A percentile compares a stretch with the other conserved stretches of the same genome.
phyloP scores from a whole-genome alignment of 768 basidiomycete genomes.

The Tylopilus sp. region DNA sequence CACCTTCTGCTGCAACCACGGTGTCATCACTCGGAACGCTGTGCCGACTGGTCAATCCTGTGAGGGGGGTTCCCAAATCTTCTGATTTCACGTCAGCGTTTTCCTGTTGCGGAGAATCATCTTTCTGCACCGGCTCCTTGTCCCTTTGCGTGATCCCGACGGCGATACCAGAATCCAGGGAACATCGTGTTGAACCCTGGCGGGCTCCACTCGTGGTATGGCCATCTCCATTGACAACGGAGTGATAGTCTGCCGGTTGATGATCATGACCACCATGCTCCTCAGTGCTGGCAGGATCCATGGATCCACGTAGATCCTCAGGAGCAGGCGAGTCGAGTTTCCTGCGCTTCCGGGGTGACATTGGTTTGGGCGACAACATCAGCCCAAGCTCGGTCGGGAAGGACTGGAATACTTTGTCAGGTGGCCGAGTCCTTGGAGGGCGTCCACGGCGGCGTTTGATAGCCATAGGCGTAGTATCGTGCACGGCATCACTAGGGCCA shows the following conservation, averaged over 20 bases:
- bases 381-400: constrained; percentile 5
- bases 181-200: constrained; percentile 1
- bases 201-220: constrained; percentile 16
- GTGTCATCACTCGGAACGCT: constrained; percentile 61
- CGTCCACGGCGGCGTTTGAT: constrained; percentile 36
- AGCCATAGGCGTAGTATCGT: background rate
- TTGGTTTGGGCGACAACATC: constrained; percentile 15
- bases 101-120: constrained; percentile 8
- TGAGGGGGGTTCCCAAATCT: constrained; percentile 50
- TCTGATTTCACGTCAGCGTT: constrained; percentile 47
- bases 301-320: constrained; percentile 19
- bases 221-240: constrained; percentile 12
- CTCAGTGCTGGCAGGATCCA: constrained; percentile 1
- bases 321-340: constrained; percentile 37
- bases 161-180: background rate
- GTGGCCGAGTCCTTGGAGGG: constrained; percentile 24
- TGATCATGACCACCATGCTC: constrained; percentile 6
- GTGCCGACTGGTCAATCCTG: constrained; percentile 46
- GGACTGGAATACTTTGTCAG: constrained; percentile 5
- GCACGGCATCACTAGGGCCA: background rate
- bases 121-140: background rate
- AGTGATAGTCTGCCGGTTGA: background rate
- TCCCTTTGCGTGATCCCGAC: background rate
- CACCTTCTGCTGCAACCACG: constrained; percentile 38
- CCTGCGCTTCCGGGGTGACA: constrained; percentile 43